Base-by-base conservation (phyloP, 495 filamentous ascomycete species). In the Aspergillus heteromorphus region DNA sequence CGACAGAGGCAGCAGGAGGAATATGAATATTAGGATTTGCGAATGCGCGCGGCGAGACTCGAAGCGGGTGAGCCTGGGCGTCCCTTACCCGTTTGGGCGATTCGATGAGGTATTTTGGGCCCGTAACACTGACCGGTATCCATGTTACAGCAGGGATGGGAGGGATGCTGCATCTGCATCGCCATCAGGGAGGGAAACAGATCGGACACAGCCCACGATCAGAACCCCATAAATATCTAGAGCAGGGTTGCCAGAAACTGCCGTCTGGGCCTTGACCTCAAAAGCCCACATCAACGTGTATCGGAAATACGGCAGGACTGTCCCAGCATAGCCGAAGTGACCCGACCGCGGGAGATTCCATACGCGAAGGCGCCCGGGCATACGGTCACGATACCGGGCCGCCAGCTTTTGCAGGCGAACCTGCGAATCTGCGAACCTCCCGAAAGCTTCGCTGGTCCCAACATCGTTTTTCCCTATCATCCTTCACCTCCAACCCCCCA, bases 381-480 rank as follows among this genome's bases (percentile, higher is more conserved):
- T 58, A 64, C 61, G 43, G 61, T 64, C 55, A 50, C 40, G 45
- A 58, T 65, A 65, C 62, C 62, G 62, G 62, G 36, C 59, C 62
- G 58, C 38, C 58, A 59, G 57, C 54, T 60, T 63, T 50, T 63
- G 58, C 57, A 56, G 50, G 53, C 43, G 45, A 59, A 21, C 36
- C 16, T 13, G 36, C 43, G 45, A 59, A 21, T 10, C 16, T 13
- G 36, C 40, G 40, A 63, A 54, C 51, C 51, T 60, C 49, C 20
- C 30, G 48, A 53, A 60, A 64, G 61, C 61, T 64, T 56, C 54
- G 45, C 38, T 14, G 8, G 58, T 53, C 58, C 58, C 61, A 63
- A 63, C 61, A 60, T 68, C 64, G 52, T 62, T 63, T 64, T 66
- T 69, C 61, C 64, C 58, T 56, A 56, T 57, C 61, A 54, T 63